These are phyloP conservation scores for Clonostachys rhizophaga DNA, from an alignment of 2,329 filamentous ascomycete genomes.

Conservation along the genomic window DNA sequence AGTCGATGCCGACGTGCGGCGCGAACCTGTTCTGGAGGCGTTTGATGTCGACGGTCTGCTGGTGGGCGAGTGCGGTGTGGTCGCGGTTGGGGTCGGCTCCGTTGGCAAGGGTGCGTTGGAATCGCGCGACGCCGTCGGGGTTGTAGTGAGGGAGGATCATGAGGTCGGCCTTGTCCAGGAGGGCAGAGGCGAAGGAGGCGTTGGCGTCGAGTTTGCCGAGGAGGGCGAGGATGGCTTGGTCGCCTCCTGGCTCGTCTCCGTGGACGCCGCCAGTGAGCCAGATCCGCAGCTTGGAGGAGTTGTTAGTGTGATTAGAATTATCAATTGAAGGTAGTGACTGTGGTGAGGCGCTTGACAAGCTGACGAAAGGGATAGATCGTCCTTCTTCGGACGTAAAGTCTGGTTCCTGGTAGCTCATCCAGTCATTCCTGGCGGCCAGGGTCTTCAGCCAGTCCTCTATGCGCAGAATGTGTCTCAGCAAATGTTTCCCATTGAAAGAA, in stretches of 20 bases:
- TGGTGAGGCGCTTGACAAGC: constrained; percentile 3
- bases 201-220: constrained; percentile 20
- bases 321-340: too few relatives aligned
- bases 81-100: constrained; percentile 23
- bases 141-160: constrained; percentile 21
- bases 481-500: too few relatives aligned
- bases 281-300: constrained; percentile 16
- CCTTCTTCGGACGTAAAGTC: constrained; percentile 13
- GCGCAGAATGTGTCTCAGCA: neutral
- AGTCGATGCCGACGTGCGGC: constrained; percentile 21
- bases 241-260: constrained; percentile 22
- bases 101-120: constrained; percentile 17
- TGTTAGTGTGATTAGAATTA: constrained; percentile 4
- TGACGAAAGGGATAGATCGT: constrained; percentile 11
- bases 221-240: constrained; percentile 19
- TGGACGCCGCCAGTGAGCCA: constrained; percentile 17
- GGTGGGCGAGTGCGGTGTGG: constrained; percentile 19
- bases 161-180: constrained; percentile 18
- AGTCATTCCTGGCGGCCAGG: constrained; percentile 12
- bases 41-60: constrained; percentile 22
- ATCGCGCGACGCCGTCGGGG: constrained; percentile 23
- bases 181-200: constrained; percentile 15
- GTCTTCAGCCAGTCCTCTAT: constrained; percentile 12
- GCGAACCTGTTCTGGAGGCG: constrained; percentile 14
- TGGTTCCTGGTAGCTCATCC: constrained; percentile 12